Percentiles rank a stretch among this genome's conserved stretches.
These are phyloP conservation scores for Pisolithus thermaeus DNA, from an alignment of 1,284 basidiomycete species.

Conservation along the genomic window DNA sequence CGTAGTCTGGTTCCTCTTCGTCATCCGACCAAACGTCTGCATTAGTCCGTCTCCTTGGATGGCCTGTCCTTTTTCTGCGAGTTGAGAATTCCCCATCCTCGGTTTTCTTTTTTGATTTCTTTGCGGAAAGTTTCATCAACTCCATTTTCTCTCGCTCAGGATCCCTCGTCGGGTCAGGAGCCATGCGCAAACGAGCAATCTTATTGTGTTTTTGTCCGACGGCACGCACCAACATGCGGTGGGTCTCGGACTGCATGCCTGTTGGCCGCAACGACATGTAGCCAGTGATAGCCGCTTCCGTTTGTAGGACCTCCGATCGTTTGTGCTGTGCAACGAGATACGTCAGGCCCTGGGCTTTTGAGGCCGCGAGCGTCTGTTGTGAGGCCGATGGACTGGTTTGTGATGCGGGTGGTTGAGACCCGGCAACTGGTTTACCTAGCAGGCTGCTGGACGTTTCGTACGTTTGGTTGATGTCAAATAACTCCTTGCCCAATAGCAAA, in stretches of 20 bases:
- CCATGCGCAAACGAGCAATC: conserved; percentile 70
- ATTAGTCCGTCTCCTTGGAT: conserved; percentile 40
- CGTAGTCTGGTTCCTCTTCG: conserved; percentile 54
- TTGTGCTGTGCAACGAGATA: conserved; percentile 91
- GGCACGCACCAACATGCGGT: conserved; percentile 81
- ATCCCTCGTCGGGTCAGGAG: conserved; percentile 64
- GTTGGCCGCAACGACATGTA: conserved; percentile 82
- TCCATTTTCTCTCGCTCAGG: conserved; percentile 71
- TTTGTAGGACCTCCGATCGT: conserved; percentile 77
- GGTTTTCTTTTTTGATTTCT: conserved; percentile 52
- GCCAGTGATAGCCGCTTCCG: conserved; percentile 79
- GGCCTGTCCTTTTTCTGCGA: conserved; percentile 41
- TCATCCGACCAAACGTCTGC: conserved; percentile 57
- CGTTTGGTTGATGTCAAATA: conserved; percentile 81
- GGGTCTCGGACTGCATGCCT: conserved; percentile 86
- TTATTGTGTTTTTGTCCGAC: conserved; percentile 82
- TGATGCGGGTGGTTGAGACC: conserved; percentile 33
- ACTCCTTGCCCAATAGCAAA: conserved; percentile 82
- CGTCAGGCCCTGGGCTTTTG: conserved; percentile 65
- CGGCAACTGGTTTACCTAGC: conserved; percentile 48
- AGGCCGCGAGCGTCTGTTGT: conserved; percentile 14
- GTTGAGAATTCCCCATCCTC: conserved; percentile 42
- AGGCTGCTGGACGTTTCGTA: conserved; percentile 65
- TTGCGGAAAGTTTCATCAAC: conserved; percentile 55
- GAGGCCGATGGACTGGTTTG: conserved; percentile 26